Evolutionary conservation across 306 rosid species (phyloP), one percentile per base, ranked within the genome.

Genomic region (Hippophae tibetana): DNA sequence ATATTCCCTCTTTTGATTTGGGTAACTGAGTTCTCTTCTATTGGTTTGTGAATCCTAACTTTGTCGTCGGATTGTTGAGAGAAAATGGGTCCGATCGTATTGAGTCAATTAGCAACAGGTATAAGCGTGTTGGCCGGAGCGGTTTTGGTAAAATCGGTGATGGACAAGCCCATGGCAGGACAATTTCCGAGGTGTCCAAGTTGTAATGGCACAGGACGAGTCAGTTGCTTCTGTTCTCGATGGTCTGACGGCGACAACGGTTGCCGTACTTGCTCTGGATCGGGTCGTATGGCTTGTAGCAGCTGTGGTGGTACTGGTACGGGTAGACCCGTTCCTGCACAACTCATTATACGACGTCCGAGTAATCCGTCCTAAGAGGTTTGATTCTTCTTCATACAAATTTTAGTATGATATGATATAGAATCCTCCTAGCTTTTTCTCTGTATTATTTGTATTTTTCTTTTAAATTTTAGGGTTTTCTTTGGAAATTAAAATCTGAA

Each of bases 131-230:
- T 90, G 5, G 95, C 88, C 63, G 97, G 95, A 47, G 97, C 97
- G 62, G 94, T 69, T 43, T 43, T 90, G 25, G 86, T 90, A 13
- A 90, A 86, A 53, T 79, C 94, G 52, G 65, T 86, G 23, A 69
- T 90, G 88, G 97, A 90, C 69, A 84, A 80, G 43, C 83, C 94
- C 76, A 90, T 86, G 97, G 94, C 94, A 45, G 95, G 97, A 13
- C 79, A 79, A 1, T 86, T 78, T 53, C 76, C 86, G 12, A 71
- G 97, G 41, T 90, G 97, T 50, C 88, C 85, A 0, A 71, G 75
- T 52, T 90, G 97, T 71, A 86, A 84, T 71, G 97, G 97, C 38
- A 80, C 90, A 54, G 97, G 97, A 26, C 88, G 84, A 23, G 86
- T 90, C 67, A 52, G 72, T 40, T 90, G 97, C 74, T 43, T 90